Conservation (phyloP, 441 rosid genomes). For the Brassica hybrid region DNA sequence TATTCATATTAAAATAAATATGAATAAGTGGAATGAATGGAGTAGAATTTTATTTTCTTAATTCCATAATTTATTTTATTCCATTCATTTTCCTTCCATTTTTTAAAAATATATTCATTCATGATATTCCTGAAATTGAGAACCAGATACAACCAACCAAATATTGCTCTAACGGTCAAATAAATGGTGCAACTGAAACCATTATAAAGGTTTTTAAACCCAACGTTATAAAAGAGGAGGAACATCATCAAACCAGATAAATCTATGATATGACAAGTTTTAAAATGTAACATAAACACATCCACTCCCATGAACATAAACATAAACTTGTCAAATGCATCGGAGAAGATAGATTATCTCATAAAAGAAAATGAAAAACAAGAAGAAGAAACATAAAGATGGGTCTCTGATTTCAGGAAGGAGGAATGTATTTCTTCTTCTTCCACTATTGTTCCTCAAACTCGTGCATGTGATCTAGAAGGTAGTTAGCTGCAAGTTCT, state of each 20-base stretch:
- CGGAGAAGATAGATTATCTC: constrained; percentile 34
- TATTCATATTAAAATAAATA: too few species aligned
- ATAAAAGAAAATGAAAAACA: constrained; percentile 2
- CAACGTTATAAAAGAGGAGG: background rate
- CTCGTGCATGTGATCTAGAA: constrained; percentile 78
- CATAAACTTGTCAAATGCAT: constrained; percentile 42
- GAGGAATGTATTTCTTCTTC: constrained; percentile 23
- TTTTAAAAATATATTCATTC: too few species aligned
- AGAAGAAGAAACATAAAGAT: constrained; percentile 14
- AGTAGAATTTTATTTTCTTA: too few species aligned
- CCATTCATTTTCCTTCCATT: too few species aligned
- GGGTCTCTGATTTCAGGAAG: constrained; percentile 41
- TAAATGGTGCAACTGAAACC: background rate
- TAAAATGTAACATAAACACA: constrained; percentile 37
- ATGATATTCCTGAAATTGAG: too few species aligned
- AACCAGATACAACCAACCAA: background rate
- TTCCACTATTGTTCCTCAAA: constrained; percentile 53
- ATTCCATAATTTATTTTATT: too few species aligned
- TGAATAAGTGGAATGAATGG: too few species aligned
- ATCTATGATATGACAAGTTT: constrained; percentile 22
- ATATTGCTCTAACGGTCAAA: background rate
- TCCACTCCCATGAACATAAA: constrained; percentile 41
- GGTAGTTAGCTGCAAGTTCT: constrained; percentile 79
- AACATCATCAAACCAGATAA: background rate
- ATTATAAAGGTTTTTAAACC: background rate